Base-by-base conservation (phyloP, 2,329 filamentous ascomycete species). In the Talaromyces sp. region DNA sequence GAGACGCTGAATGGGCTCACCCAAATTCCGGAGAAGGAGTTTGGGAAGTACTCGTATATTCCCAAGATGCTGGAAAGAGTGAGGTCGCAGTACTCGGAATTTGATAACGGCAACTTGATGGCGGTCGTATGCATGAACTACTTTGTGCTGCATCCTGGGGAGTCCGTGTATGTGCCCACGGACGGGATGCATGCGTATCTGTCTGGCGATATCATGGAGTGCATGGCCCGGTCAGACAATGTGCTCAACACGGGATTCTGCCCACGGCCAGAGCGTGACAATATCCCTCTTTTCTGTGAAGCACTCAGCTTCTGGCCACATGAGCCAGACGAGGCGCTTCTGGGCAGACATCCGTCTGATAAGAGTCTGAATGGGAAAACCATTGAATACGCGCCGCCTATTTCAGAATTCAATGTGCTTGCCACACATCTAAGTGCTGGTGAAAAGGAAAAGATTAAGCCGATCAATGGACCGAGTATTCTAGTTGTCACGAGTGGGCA, bases 241-340 rank as follows among this genome's bases (percentile, higher is more conserved):
- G 89, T 92, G 1, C 79, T 92, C 56, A 90, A 90, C 72, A 86
- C 85, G 0, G 89, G 89, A 0, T 91, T 93, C 78, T 92, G 88
- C 66, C 88, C 89, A 0, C 79, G 80, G 1, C 83, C 85, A 0
- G 85, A 90, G 54, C 81, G 88, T 12, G 83, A 90, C 68, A 85
- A 80, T 51, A 78, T 87, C 28, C 86, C 90, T 18, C 71, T 87
- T 31, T 92, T 92, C 73, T 80, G 79, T 27, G 77, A 83, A 3
- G 81, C 83, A 1, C 70, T 92, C 18, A 89, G 84, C 0, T 92
- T 91, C 76, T 78, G 79, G 40, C 84, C 87, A 0, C 86, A 90
- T 63, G 79, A 79, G 23, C 75, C 78, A 3, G 75, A 83, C 2
- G 84, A 89, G 60, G 82, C 85, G 2, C 75, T 84, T 4, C 74